Percentiles rank a stretch among this genome's conserved stretches.
Evolutionary conservation across 2,329 filamentous ascomycete species (phyloP).

Genomic region (Ramularia collo-cygni): DNA sequence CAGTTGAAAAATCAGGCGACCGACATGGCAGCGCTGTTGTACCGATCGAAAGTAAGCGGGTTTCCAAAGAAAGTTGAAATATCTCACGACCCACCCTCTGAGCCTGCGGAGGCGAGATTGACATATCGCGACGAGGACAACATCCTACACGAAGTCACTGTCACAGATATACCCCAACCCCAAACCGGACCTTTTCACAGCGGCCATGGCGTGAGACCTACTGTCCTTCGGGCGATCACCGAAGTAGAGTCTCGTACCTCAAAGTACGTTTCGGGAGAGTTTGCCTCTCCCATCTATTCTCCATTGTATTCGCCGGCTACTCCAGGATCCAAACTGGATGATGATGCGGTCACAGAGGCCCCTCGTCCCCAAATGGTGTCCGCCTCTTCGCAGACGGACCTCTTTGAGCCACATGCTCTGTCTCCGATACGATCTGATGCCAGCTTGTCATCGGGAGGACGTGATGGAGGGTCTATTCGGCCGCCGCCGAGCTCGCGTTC

Average conservation of each 20-base stretch:
- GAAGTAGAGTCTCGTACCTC: background rate
- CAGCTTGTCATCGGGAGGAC: too few species aligned
- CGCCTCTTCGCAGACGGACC: too few species aligned
- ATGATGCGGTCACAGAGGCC: too few species aligned
- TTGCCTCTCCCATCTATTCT: too few species aligned
- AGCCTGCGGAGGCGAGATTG: constrained; percentile 14
- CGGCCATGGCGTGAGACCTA: background rate
- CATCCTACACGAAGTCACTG: constrained; percentile 15
- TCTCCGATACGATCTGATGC: too few species aligned
- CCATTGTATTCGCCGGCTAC: too few species aligned
- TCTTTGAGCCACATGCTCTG: too few species aligned
- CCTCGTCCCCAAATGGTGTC: too few species aligned
- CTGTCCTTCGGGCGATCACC: constrained; percentile 1
- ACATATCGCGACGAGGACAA: constrained; percentile 16
- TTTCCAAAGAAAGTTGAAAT: constrained; percentile 14
- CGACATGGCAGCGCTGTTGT: background rate
- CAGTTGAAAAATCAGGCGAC: constrained; percentile 1
- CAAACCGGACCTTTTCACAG: background rate
- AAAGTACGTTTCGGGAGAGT: too few species aligned
- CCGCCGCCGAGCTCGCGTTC: background rate
- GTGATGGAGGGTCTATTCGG: background rate
- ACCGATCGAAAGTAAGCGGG: constrained; percentile 1
- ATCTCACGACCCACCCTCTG: constrained; percentile 14
- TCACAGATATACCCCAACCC: constrained; percentile 13
- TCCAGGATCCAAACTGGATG: too few species aligned